Percentiles rank a stretch among this genome's conserved stretches.
These are phyloP conservation scores for Fragaria vesca DNA, from an alignment of 306 rosid species.

Conservation along the genomic window DNA sequence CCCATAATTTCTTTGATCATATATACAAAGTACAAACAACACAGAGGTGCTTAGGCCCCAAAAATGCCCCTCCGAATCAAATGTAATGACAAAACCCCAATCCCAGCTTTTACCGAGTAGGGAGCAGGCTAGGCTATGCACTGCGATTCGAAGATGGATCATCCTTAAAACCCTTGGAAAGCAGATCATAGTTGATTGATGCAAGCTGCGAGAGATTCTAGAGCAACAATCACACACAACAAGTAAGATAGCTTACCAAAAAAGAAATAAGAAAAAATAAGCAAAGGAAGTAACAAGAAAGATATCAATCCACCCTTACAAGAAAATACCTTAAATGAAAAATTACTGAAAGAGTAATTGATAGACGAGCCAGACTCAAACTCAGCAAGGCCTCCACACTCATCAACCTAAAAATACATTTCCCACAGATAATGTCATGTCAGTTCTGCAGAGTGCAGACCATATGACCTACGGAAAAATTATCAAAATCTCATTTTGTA, in stretches of 20 bases:
- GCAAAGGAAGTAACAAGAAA: not conserved
- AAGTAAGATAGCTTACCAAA: not conserved
- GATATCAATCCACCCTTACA: not conserved
- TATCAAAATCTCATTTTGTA: not conserved
- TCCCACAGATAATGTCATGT: conserved; percentile 33
- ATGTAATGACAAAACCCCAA: conserved; percentile 33
- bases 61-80: conserved; percentile 36
- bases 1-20: conserved; percentile 30
- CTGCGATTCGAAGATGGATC: conserved; percentile 62
- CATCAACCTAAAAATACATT: conserved; percentile 64
- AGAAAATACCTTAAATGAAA: conserved; percentile 85
- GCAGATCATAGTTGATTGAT: conserved; percentile 96
- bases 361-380: conserved; percentile 77
- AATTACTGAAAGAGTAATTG: conserved; percentile 95
- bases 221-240: conserved; percentile 39
- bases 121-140: conserved; percentile 36
- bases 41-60: conserved; percentile 39
- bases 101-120: conserved; percentile 26
- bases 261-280: not conserved
- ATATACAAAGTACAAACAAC: conserved; percentile 82
- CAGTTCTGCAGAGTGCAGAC: conserved; percentile 27
- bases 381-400: conserved; percentile 89
- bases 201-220: conserved; percentile 99
- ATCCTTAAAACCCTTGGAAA: conserved; percentile 86
- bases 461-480: not conserved